Evolutionary conservation across 2,329 filamentous ascomycete genomes (phyloP).

Genomic region (Pestalotiopsis sp.): DNA sequence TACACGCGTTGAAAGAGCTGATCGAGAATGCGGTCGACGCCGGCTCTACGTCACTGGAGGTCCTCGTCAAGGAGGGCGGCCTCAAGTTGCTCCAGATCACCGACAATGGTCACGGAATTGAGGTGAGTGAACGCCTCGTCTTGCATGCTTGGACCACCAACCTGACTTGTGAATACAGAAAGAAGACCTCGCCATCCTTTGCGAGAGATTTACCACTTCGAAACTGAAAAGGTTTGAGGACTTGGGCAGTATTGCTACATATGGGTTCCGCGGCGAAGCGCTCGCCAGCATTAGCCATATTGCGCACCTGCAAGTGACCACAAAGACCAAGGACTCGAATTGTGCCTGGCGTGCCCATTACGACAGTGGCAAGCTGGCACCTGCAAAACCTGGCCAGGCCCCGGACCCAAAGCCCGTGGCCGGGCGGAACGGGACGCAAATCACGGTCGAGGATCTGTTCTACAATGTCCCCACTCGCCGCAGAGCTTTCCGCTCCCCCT

Average conservation of each 20-base stretch:
- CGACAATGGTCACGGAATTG: constrained; percentile 94
- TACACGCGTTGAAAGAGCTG: constrained; percentile 93
- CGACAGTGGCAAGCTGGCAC: constrained; percentile 76
- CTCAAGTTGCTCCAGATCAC: constrained; percentile 95
- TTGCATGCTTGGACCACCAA: background rate
- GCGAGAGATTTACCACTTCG: constrained; percentile 94
- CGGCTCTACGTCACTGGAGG: constrained; percentile 88
- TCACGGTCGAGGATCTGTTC: constrained; percentile 95
- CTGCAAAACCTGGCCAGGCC: constrained; percentile 84
- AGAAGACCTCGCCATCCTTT: constrained; percentile 89
- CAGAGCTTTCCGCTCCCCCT: constrained; percentile 84
- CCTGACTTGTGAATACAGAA: constrained; percentile 54
- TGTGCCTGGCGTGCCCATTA: constrained; percentile 93
- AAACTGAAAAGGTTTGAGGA: constrained; percentile 95
- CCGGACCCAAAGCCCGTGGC: constrained; percentile 86
- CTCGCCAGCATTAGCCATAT: constrained; percentile 98
- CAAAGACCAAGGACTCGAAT: constrained; percentile 84
- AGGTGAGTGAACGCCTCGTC: constrained; percentile 59
- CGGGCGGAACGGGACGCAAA: constrained; percentile 88
- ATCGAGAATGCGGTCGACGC: constrained; percentile 98
- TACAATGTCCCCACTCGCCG: constrained; percentile 92
- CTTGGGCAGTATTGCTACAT: constrained; percentile 84
- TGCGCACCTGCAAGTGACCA: constrained; percentile 92
- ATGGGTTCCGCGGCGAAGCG: constrained; percentile 97
- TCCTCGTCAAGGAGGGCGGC: constrained; percentile 92